These are phyloP conservation scores for Flaveria brownii DNA, from an alignment of 129 eudicot genomes.

Conservation along the genomic window DNA sequence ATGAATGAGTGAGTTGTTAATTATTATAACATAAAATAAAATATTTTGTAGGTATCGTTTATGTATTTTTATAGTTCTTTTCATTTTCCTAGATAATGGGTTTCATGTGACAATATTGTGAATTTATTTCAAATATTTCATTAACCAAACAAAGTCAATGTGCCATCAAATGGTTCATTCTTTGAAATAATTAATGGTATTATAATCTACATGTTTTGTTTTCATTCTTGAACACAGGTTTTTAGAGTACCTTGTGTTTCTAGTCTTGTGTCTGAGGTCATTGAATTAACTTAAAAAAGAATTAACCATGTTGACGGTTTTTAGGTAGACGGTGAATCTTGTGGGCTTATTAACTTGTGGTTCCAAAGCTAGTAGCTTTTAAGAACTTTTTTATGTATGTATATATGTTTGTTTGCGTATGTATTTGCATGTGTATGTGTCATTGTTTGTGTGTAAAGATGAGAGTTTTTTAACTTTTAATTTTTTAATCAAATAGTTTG, in stretches of 20 bases:
- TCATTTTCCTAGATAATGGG: background rate
- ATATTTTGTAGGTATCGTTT: background rate
- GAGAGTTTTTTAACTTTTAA: background rate
- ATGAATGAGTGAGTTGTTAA: no score
- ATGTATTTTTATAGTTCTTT: background rate
- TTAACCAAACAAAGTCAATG: background rate
- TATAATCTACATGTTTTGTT: background rate
- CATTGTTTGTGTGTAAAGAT: background rate
- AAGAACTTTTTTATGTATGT: background rate
- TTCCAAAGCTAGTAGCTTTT: background rate
- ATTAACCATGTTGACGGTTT: constrained; percentile 23
- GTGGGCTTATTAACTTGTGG: constrained; percentile 20
- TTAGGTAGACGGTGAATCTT: constrained; percentile 10
- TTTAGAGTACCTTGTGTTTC: background rate
- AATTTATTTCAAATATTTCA: background rate
- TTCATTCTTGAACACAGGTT: background rate
- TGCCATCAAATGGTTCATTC: background rate
- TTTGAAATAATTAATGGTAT: background rate
- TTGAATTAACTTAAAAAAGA: constrained; percentile 7
- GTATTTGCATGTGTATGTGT: background rate
- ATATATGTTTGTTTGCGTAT: background rate
- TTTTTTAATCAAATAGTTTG: background rate
- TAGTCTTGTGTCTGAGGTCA: constrained; percentile 21
- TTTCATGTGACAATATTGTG: background rate
- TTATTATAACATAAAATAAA: background rate